phyloP scores from a whole-genome alignment of 2,329 filamentous ascomycete species.

The Stagonosporopsis cucurbitacearum region DNA sequence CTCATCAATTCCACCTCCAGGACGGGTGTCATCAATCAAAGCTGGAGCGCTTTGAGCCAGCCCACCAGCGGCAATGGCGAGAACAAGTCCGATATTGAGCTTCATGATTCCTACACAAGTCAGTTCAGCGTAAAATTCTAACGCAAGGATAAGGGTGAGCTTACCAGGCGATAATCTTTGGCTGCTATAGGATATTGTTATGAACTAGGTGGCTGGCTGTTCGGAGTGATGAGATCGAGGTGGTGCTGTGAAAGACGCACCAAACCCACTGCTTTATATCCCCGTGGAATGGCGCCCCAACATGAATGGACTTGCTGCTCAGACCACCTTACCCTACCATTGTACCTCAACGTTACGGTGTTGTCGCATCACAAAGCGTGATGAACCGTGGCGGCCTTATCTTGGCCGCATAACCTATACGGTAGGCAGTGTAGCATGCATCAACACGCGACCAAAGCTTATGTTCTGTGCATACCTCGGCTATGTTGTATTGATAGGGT shows the following conservation, averaged over 20 bases:
- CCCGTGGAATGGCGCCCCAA: neutral
- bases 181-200: neutral
- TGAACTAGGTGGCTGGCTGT: neutral
- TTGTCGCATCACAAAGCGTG: neutral
- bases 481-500: no score
- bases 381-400: neutral
- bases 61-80: neutral
- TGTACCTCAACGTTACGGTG: neutral
- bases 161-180: neutral
- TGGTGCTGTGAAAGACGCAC: neutral
- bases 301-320: neutral
- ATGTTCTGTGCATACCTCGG: no score
- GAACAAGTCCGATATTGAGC: neutral
- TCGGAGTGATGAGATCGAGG: neutral
- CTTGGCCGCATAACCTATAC: neutral
- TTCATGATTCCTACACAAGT: neutral
- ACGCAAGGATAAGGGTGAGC: neutral
- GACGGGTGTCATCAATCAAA: neutral
- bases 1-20: neutral
- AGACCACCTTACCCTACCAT: neutral
- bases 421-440: no score
- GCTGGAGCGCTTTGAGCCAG: neutral
- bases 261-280: neutral
- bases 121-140: neutral
- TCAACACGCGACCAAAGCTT: no score